Evolutionary conservation across 176 grass and related monocot species (phyloP).

Genomic region (Luzula sylvatica): DNA sequence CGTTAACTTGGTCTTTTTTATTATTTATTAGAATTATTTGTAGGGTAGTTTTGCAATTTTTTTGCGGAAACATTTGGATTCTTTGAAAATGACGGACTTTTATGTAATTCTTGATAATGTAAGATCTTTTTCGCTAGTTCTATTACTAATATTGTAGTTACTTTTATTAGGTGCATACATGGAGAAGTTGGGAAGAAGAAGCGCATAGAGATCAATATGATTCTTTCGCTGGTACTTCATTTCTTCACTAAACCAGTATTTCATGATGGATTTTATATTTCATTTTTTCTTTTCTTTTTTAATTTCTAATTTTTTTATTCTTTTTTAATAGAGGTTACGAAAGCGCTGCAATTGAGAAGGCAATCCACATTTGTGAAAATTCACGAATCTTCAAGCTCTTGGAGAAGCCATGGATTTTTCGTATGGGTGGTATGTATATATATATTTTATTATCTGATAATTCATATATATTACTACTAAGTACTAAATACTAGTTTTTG

Average conservation of each 20-base stretch:
- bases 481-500: slow-evolving; percentile 11
- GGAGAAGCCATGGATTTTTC: slow-evolving; percentile 57
- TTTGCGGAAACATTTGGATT: no score
- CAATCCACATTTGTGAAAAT: slow-evolving; percentile 81
- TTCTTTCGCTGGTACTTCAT: slow-evolving; percentile 52
- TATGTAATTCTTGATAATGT: no score
- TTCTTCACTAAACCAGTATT: background rate
- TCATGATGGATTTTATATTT: slow-evolving; percentile 3
- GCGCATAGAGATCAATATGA: slow-evolving; percentile 72
- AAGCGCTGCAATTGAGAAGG: slow-evolving; percentile 73
- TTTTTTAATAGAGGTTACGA: slow-evolving; percentile 58
- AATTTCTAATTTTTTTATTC: background rate
- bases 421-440: slow-evolving; percentile 66
- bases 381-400: slow-evolving; percentile 41
- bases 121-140: no score
- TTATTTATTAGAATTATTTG: no score
- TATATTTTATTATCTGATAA: background rate
- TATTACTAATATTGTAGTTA: background rate
- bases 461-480: no score
- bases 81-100: no score
- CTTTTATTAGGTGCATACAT: slow-evolving; percentile 61
- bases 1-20: background rate
- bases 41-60: no score
- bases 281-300: slow-evolving; percentile 22
- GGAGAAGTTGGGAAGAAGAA: slow-evolving; percentile 99